A percentile compares a stretch with the other conserved stretches of the same genome.
phyloP scores from a whole-genome alignment of 768 basidiomycete genomes.

The Leccinellum albellum region DNA sequence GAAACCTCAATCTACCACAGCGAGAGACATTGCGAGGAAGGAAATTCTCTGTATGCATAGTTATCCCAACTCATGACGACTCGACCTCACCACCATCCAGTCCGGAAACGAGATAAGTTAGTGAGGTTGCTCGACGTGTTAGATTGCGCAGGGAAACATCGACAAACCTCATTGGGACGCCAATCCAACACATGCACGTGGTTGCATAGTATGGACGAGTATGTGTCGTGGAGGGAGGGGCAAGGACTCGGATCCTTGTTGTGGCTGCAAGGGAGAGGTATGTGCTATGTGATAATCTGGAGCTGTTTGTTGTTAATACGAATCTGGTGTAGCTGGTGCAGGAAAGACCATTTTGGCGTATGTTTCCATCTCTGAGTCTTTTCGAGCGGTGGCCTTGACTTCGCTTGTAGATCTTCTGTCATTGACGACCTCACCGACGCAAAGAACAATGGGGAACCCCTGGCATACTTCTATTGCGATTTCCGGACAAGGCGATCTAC shows the following conservation, averaged over 20 bases:
- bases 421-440: not conserved
- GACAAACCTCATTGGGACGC: no score
- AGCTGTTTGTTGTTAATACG: not conserved
- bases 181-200: no score
- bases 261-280: constrained; percentile 19
- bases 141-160: no score
- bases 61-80: no score
- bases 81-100: not conserved
- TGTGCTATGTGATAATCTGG: not conserved
- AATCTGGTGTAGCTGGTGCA: not conserved
- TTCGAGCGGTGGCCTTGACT: not conserved
- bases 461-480: constrained; percentile 24
- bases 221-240: no score
- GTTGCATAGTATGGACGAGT: no score
- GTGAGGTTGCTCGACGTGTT: no score
- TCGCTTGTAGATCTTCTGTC: not conserved
- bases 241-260: not conserved
- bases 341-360: not conserved
- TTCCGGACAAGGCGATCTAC: constrained; percentile 10
- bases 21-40: no score
- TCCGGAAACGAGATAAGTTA: not conserved
- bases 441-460: not conserved
- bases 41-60: no score
- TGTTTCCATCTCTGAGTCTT: not conserved
- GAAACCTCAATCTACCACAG: no score